Evolutionary conservation across 805 yeast genomes (phyloP).

Genomic region (Phaffomyces thermotolerans): DNA sequence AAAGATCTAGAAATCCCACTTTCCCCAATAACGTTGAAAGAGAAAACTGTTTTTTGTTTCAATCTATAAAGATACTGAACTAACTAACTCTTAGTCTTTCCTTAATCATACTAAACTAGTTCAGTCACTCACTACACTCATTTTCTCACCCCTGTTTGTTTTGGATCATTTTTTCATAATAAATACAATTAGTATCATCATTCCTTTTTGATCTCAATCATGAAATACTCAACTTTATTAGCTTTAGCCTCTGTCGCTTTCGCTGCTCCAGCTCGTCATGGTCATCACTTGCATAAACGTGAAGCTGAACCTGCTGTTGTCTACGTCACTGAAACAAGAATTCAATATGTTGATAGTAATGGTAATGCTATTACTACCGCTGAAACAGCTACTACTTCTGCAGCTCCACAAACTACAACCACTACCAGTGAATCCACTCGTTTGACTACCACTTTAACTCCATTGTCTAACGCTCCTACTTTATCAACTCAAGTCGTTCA

Average conservation of each 20-base stretch:
- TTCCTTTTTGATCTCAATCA: background rate
- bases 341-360: slow-evolving; percentile 28
- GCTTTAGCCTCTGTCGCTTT: slow-evolving; percentile 23
- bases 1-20: background rate
- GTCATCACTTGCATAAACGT: slow-evolving; percentile 38
- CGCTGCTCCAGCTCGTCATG: slow-evolving; percentile 29
- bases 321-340: slow-evolving; percentile 27
- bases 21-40: no score
- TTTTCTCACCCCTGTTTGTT: no score
- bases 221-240: slow-evolving; percentile 22
- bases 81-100: slow-evolving; percentile 6
- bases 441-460: slow-evolving; percentile 4
- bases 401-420: background rate
- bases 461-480: background rate
- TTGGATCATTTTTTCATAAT: no score
- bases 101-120: slow-evolving; percentile 1
- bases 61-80: no score
- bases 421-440: slow-evolving; percentile 12
- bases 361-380: slow-evolving; percentile 21
- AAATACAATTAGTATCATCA: background rate
- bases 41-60: no score
- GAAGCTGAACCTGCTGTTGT: slow-evolving; percentile 30
- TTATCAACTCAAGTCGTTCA: slow-evolving; percentile 10
- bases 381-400: background rate
- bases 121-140: background rate